Evolutionary conservation across 768 basidiomycete species (phyloP), one percentile per base, ranked within the genome.

Genomic region (Mycena amicta): DNA sequence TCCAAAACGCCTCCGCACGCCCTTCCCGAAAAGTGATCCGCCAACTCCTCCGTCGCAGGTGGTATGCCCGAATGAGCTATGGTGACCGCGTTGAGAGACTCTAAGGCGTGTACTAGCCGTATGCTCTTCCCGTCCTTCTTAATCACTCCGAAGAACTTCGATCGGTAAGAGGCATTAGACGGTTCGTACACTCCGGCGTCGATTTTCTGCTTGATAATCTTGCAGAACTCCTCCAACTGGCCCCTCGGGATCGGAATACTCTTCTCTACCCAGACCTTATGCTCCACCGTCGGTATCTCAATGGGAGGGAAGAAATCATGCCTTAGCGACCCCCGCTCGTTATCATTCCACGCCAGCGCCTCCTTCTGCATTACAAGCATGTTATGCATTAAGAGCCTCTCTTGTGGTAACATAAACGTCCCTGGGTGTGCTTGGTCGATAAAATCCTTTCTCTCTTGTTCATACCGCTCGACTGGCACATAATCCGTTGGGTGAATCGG

Each of bases 11-110:
- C 27, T 1, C 53, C 53, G 23, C 53, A 55, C 31, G 53, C 39
- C 3, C 52, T 29, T 4, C 52, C 52, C 3, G 52, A 27, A 39
- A 52, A 52, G 4, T 52, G 52, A n/a, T 33, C 37, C 5, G 52
- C 52, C 31, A 52, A 25, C 4, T 52, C 33, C 30, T 67, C 66
- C 0, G 59, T 52, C 5, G 50, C 47, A 2, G 63, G 67, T 3
- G 61, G 64, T 2, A 67, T 23, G 4, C 62, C 57, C 5, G 57
- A 62, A 8, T 67, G 56, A 2, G 75, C 60, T 0, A 53, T 49
- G 0, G 64, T 59, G 5, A 74, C 64, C n/a, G 75, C 67, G 46
- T 68, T 71, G 13, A 70, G 68, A 0, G 67, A 55, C 41, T 60
- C 67, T 4, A 71, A 47, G 20, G 70, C 65, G 3, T 68, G 52